Base-by-base conservation (phyloP, 2,329 filamentous ascomycete genomes). In the Xylariaceae sp. region DNA sequence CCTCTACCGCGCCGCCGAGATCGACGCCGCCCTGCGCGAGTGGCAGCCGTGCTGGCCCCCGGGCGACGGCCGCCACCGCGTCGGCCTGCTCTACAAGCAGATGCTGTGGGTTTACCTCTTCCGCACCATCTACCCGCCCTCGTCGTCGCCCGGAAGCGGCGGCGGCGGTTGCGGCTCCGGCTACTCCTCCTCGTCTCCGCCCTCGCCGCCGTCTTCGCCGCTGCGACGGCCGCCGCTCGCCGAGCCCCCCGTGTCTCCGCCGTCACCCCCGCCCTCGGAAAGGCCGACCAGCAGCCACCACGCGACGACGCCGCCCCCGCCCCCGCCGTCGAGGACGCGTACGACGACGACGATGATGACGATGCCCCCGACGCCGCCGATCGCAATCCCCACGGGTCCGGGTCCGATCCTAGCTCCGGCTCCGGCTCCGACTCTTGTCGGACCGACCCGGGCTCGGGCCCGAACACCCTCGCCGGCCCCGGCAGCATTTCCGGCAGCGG, bases 1-100 rank as follows among this genome's bases (percentile, higher is more conserved):
- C 9, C 64, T 92, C 8, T 81, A 79, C 47, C 74, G 76, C 29
- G 86, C 84, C 0, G 77, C 82, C 5, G 75, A 80, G 33, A 88
- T 94, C 47, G 83, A 93, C 45, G 71, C 72, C 11, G 78, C 74
- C 5, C 80, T 94, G 33, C 72, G 78, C 5, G 70, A 75, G 11
- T 94, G 88, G 88, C 70, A 72, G 16, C 84, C 85, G 3, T 53
- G 59, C 6, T 78, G 73, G 70, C 68, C 72, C 0, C 52, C 59
- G 0, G 72, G 72, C 1, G 76, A 80, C 43, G 70, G 65, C 44
- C 68, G 76, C 13, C 64, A 74, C 32, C 59, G 65, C 1, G 73
- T 76, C 1, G 70, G 66, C 2, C 57, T 75, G 5, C 61, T 81
- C 0, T 80, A 80, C 55, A 75, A 76, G 52, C 74, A 79, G 49